Conservation (phyloP, 1,284 basidiomycete genomes). For the Clitocybe nebularis region DNA sequence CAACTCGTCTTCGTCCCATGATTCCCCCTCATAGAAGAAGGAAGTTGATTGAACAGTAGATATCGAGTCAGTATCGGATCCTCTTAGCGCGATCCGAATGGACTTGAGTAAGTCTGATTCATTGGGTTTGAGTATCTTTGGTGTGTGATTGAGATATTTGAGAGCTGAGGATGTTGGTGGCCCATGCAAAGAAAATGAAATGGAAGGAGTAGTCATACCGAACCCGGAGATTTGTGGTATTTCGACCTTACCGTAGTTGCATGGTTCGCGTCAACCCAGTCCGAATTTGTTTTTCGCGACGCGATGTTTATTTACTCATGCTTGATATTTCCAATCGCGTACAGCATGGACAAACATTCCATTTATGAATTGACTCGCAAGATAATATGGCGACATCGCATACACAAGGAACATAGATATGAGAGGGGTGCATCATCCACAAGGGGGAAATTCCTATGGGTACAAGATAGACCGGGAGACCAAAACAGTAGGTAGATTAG, state of each 20-base stretch:
- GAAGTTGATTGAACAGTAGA: conserved; percentile 34
- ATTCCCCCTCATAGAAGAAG: conserved; percentile 31
- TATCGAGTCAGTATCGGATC: conserved; percentile 38
- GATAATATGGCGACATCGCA: conserved; percentile 7
- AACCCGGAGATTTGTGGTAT: conserved; percentile 6
- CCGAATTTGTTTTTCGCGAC: too few species aligned
- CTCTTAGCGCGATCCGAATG: conserved; percentile 48
- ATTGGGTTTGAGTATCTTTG: conserved; percentile 11
- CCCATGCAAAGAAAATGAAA: conserved; percentile 33
- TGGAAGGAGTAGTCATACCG: conserved; percentile 9
- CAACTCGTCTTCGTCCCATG: conserved; percentile 48
- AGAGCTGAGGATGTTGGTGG: conserved; percentile 28
- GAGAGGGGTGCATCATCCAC: conserved; percentile 8
- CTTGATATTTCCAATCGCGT: too few species aligned
- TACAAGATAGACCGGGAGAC: conserved; percentile 14
- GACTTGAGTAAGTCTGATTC: conserved; percentile 47
- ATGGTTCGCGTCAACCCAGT: too few species aligned
- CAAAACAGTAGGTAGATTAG: conserved; percentile 12
- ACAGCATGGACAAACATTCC: too few species aligned
- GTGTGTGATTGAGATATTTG: conserved; percentile 23
- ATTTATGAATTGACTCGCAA: too few species aligned
- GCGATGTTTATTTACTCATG: too few species aligned
- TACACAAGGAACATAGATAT: conserved; percentile 5
- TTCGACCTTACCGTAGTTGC: too few species aligned
- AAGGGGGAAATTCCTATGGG: conserved; percentile 3